phyloP scores from a whole-genome alignment of 2,329 filamentous ascomycete genomes.

The Trichophyton mentagrophytes region DNA sequence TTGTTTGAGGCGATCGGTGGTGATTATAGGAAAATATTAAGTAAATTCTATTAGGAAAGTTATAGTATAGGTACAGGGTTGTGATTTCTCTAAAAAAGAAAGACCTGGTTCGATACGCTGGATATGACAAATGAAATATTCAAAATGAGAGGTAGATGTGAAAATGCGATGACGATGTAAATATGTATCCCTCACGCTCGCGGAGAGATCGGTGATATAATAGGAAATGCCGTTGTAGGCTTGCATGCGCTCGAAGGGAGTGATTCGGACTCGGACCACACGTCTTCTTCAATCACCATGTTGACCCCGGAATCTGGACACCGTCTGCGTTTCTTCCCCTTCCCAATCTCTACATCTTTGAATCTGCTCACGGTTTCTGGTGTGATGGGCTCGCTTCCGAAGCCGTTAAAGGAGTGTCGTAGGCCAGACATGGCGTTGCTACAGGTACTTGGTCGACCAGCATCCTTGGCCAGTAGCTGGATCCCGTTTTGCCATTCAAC shows the following conservation, averaged over 20 bases:
- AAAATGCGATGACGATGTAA: neutral
- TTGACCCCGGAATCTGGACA: slow-evolving; percentile 31
- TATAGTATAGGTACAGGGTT: too few species aligned
- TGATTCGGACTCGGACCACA: slow-evolving; percentile 10
- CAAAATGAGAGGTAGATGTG: neutral
- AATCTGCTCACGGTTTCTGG: slow-evolving; percentile 32
- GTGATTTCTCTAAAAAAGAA: neutral
- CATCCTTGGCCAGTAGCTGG: slow-evolving; percentile 13
- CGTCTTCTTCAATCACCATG: slow-evolving; percentile 24
- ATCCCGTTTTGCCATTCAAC: slow-evolving; percentile 13
- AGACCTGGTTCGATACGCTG: neutral
- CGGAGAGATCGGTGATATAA: neutral
- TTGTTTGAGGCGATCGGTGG: too few species aligned
- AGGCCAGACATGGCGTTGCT: neutral
- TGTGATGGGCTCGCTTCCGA: slow-evolving; percentile 31
- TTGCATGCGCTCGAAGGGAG: slow-evolving; percentile 1
- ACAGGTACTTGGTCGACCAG: neutral
- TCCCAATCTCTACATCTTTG: slow-evolving; percentile 30
- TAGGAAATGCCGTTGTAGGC: neutral
- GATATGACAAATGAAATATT: slow-evolving; percentile 1
- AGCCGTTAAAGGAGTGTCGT: slow-evolving; percentile 8
- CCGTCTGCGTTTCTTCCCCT: slow-evolving; percentile 25
- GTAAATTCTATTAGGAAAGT: too few species aligned
- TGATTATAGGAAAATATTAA: too few species aligned
- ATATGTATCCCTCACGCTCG: neutral